Evolutionary conservation across 1,139 yeast genomes (phyloP), one percentile per base, ranked within the genome.

Genomic region (Scheffersomyces quercinus): DNA sequence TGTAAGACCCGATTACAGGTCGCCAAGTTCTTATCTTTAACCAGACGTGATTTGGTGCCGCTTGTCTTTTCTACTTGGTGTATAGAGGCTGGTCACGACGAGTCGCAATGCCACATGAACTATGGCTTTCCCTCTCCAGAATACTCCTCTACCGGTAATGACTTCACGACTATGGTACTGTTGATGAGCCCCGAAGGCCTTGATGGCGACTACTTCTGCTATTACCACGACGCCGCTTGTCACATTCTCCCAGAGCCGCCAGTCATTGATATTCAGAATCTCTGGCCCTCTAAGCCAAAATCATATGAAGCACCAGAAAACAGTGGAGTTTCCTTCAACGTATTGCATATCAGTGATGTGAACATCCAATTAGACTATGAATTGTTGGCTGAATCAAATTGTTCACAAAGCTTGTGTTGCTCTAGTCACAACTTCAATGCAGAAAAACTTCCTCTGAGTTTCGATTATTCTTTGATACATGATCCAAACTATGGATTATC

Each of bases 141-240:
- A 40, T 55, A 44, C 46, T 58, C 48, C 49, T 49, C 60, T 9
- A 42, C 49, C 33, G 66, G 66, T 8, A 44, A 47, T 30, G 81
- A 79, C 51, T 73, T 79, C 49, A 69, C 75, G 5, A 73, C 75
- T 47, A 60, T 78, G 63, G 56, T 78, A 28, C 65, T 68, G 24
- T 50, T 72, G 38, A 75, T 79, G 71, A 75, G 75, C 49, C 78
- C 82, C 10, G 55, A 59, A 42, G 68, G 75, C 2, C 55, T 69
- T 29, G 85, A 81, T 54, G 83, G 82, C 28, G 77, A 76, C 43
- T 73, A 76, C 46, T 76, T 75, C 57, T 81, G 85, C 56, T 73
- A 77, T 53, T 79, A 66, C 55, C 70, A 76, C 52, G 72, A 75
- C 41, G 52, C 56, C 10, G 56, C 58, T 4, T 65, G 74, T 37